These are phyloP conservation scores for Fermentozyma sake DNA, from an alignment of 1,139 yeast species.

Conservation along the genomic window DNA sequence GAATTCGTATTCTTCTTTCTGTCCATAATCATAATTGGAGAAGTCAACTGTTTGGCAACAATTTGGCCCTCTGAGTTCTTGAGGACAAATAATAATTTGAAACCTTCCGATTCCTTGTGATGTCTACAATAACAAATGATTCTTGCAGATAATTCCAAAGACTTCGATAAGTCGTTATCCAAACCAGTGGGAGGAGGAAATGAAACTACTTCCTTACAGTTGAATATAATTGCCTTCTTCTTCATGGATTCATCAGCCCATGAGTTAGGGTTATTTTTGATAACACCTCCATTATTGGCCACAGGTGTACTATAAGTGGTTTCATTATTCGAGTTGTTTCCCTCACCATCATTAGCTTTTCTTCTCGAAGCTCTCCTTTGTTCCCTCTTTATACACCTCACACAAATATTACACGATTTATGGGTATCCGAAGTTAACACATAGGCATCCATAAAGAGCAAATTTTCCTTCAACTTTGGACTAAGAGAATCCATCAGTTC, in stretches of 20 bases:
- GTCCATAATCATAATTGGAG: slow-evolving; percentile 86
- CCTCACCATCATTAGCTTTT: slow-evolving; percentile 50
- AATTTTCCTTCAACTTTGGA: slow-evolving; percentile 44
- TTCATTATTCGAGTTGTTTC: slow-evolving; percentile 6
- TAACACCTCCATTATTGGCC: slow-evolving; percentile 20
- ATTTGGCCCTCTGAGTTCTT: slow-evolving; percentile 56
- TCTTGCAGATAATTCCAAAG: slow-evolving; percentile 75
- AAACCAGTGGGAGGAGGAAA: slow-evolving; percentile 62
- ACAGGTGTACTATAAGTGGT: slow-evolving; percentile 11
- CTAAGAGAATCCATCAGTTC: slow-evolving; percentile 41
- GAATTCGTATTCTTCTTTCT: slow-evolving; percentile 60
- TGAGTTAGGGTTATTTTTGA: slow-evolving; percentile 45
- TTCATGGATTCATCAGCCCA: slow-evolving; percentile 74
- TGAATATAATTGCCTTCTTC: slow-evolving; percentile 82
- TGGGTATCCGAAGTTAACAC: slow-evolving; percentile 53
- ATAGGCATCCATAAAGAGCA: slow-evolving; percentile 62
- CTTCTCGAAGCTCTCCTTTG: slow-evolving; percentile 90
- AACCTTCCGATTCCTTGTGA: slow-evolving; percentile 81
- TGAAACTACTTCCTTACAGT: slow-evolving; percentile 81
- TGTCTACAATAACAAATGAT: slow-evolving; percentile 95
- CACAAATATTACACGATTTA: slow-evolving; percentile 71
- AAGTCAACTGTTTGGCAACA: slow-evolving; percentile 68
- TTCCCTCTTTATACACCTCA: slow-evolving; percentile 86
- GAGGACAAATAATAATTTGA: slow-evolving; percentile 66
- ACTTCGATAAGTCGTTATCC: slow-evolving; percentile 29